Evolutionary conservation across 1,139 yeast species (phyloP).

Genomic region (Candida frijolesensis): DNA sequence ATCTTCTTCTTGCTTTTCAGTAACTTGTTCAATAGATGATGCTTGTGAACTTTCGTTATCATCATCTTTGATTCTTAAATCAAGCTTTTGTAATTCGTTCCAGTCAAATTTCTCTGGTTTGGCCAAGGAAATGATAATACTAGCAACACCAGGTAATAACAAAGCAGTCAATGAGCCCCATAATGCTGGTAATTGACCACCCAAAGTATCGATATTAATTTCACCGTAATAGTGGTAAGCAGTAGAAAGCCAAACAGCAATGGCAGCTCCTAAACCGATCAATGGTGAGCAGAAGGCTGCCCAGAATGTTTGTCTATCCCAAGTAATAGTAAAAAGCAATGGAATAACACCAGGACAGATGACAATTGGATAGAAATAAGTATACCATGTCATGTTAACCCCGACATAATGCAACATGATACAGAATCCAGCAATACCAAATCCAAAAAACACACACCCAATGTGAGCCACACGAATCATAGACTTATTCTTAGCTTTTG

Average conservation of each 20-base stretch:
- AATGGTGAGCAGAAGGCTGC: slow-evolving; percentile 32
- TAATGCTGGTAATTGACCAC: slow-evolving; percentile 36
- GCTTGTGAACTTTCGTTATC: not conserved
- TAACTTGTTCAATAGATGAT: not conserved
- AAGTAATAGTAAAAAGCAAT: slow-evolving; percentile 32
- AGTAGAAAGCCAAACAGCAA: slow-evolving; percentile 28
- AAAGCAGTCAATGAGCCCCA: slow-evolving; percentile 35
- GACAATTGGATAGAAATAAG: slow-evolving; percentile 36
- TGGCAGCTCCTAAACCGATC: slow-evolving; percentile 24
- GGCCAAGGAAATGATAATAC: slow-evolving; percentile 27
- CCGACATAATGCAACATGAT: slow-evolving; percentile 36
- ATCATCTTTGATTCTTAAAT: slow-evolving; percentile 17
- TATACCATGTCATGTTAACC: slow-evolving; percentile 36
- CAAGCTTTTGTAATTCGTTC: slow-evolving; percentile 25
- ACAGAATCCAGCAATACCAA: slow-evolving; percentile 32
- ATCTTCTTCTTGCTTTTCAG: not conserved
- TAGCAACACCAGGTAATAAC: slow-evolving; percentile 32
- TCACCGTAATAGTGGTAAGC: slow-evolving; percentile 28
- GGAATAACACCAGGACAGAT: slow-evolving; percentile 42
- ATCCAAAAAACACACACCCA: slow-evolving; percentile 31
- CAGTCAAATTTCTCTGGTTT: slow-evolving; percentile 36
- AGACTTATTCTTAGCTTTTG: slow-evolving; percentile 28
- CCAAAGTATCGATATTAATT: slow-evolving; percentile 25
- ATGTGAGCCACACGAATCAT: slow-evolving; percentile 30
- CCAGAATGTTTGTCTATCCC: slow-evolving; percentile 32